phyloP scores from a whole-genome alignment of 208 protist genomes.

The Leishmania tarentolae region DNA sequence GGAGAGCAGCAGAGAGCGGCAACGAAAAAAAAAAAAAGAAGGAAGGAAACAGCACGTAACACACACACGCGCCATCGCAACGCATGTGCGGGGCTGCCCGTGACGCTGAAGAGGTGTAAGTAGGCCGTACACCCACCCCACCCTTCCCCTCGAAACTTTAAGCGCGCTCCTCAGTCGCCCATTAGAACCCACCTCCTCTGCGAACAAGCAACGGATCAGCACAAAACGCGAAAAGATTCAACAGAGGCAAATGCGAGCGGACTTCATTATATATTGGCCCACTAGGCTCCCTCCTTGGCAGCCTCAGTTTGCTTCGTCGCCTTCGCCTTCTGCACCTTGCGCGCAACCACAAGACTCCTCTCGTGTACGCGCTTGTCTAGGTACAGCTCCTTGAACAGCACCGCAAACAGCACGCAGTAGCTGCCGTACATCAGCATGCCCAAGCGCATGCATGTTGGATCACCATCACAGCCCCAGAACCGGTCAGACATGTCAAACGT shows the following conservation, averaged over 20 bases:
- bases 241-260: conserved; percentile 26
- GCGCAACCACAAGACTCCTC: conserved; percentile 27
- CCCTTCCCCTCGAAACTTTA: too few species aligned
- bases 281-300: conserved; percentile 68
- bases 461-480: conserved; percentile 49
- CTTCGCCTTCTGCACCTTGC: conserved; percentile 10
- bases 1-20: not conserved
- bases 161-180: not conserved
- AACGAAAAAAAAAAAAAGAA: not conserved
- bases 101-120: not conserved
- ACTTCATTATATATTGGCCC: conserved; percentile 66
- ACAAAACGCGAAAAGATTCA: not conserved
- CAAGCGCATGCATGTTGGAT: conserved; percentile 40
- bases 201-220: not conserved
- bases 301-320: conserved; percentile 65
- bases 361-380: conserved; percentile 30
- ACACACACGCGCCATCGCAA: too few species aligned
- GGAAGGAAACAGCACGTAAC: too few species aligned
- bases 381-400: conserved; percentile 62
- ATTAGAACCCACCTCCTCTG: not conserved
- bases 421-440: conserved; percentile 86
- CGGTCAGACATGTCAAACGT: conserved; percentile 29
- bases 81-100: too few species aligned
- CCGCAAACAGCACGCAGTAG: conserved; percentile 90
- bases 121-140: too few species aligned